A percentile compares a stretch with the other conserved stretches of the same genome.
phyloP scores from a whole-genome alignment of 2,329 filamentous ascomycete genomes.

The Fusarium udum region DNA sequence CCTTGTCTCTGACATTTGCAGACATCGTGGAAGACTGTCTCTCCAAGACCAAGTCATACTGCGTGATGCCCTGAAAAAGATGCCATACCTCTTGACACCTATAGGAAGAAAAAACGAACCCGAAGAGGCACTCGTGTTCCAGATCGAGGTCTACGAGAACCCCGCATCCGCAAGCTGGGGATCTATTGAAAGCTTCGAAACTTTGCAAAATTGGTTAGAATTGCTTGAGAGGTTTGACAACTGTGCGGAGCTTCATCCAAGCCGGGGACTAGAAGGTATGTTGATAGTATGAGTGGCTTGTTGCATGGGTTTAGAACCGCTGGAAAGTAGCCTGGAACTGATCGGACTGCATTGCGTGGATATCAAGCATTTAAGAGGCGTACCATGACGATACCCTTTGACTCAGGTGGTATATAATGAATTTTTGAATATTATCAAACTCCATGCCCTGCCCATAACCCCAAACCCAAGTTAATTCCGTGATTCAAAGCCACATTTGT shows the following conservation, averaged over 20 bases:
- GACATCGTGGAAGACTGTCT: not conserved
- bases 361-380: constrained; percentile 25
- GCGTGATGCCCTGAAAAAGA: not conserved
- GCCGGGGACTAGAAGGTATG: not conserved
- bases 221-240: constrained; percentile 6
- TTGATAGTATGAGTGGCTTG: constrained; percentile 17
- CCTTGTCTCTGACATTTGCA: constrained; percentile 7
- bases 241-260: constrained; percentile 8
- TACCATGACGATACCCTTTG: constrained; percentile 26
- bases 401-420: constrained; percentile 12
- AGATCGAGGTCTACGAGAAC: constrained; percentile 4
- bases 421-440: constrained; percentile 30
- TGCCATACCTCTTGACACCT: constrained; percentile 24
- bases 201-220: not conserved
- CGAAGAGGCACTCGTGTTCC: constrained; percentile 2
- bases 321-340: not conserved
- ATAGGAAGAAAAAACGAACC: not conserved
- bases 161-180: constrained; percentile 17
- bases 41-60: not conserved
- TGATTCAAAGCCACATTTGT: constrained; percentile 31
- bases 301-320: not conserved
- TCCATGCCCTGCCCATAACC: constrained; percentile 39
- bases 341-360: constrained; percentile 11
- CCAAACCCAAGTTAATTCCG: constrained; percentile 28
- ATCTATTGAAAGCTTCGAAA: constrained; percentile 12